Conservation (phyloP, 257 asterid species). For the Nicotiana benthamiana region DNA sequence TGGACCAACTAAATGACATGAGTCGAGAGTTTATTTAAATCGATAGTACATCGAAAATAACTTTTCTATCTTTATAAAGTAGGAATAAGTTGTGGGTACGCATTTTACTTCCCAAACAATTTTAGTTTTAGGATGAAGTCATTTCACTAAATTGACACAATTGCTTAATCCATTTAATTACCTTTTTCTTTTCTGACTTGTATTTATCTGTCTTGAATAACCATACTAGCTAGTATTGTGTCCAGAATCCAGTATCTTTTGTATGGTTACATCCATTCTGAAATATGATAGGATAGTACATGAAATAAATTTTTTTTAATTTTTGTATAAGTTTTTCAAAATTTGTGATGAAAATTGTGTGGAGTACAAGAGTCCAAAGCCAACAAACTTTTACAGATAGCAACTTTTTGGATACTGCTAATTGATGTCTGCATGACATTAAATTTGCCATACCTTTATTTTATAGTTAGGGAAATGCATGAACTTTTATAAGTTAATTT, state of each 20-base stretch:
- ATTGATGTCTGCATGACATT: conserved; percentile 15
- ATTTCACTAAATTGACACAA: too few relatives aligned
- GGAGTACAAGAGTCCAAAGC: conserved; percentile 2
- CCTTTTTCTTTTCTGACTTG: not conserved
- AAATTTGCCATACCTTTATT: conserved; percentile 10
- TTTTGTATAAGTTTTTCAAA: not conserved
- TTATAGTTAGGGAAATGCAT: conserved; percentile 2
- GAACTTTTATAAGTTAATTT: too few relatives aligned
- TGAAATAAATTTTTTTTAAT: not conserved
- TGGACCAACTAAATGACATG: too few relatives aligned
- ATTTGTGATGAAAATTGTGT: not conserved
- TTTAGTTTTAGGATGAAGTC: too few relatives aligned
- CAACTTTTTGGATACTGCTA: not conserved
- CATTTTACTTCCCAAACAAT: too few relatives aligned
- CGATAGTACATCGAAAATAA: too few relatives aligned
- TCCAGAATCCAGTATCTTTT: conserved; percentile 11
- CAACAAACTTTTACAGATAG: conserved; percentile 1
- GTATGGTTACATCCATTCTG: conserved; percentile 14
- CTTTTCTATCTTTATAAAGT: too few relatives aligned
- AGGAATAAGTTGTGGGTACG: too few relatives aligned
- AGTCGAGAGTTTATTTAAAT: too few relatives aligned
- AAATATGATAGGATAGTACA: conserved; percentile 12
- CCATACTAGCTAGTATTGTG: not conserved
- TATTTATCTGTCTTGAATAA: not conserved
- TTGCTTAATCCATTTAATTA: not conserved